These are phyloP conservation scores for Pythium scleroteichum DNA, from an alignment of 352 stramenopile genomes.

Conservation along the genomic window DNA sequence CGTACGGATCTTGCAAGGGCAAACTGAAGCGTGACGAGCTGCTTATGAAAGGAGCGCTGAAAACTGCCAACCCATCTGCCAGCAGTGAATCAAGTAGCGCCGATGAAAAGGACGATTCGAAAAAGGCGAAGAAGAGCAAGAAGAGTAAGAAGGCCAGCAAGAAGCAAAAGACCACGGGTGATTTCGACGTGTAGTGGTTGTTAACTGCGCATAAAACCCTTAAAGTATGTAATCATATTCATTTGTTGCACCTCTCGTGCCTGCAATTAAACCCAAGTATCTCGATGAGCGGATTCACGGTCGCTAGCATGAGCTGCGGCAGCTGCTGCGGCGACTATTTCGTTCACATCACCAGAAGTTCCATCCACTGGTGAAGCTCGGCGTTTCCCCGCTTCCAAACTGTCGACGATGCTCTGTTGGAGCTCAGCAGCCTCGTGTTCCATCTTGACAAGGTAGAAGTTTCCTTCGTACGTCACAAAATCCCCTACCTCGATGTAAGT, in stretches of 20 bases:
- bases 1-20: slow-evolving; percentile 85
- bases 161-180: slow-evolving; percentile 28
- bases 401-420: slow-evolving; percentile 36
- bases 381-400: slow-evolving; percentile 33
- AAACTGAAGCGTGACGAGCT: slow-evolving; percentile 84
- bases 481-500: slow-evolving; percentile 76
- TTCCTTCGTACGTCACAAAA: slow-evolving; percentile 60
- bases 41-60: slow-evolving; percentile 35
- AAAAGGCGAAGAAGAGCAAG: slow-evolving; percentile 31
- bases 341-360: slow-evolving; percentile 2
- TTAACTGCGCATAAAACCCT: background rate
- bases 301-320: background rate
- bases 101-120: slow-evolving; percentile 27
- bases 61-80: background rate
- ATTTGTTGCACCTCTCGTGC: background rate
- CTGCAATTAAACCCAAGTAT: slow-evolving; percentile 23
- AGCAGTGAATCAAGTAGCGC: slow-evolving; percentile 6
- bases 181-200: background rate
- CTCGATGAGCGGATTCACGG: slow-evolving; percentile 19
- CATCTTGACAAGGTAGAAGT: slow-evolving; percentile 74
- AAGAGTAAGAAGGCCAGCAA: slow-evolving; percentile 38
- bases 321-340: background rate
- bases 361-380: slow-evolving; percentile 15
- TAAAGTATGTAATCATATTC: slow-evolving; percentile 23
- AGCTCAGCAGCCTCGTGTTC: slow-evolving; percentile 55